Evolutionary conservation across 345 rosid genomes (phyloP), one percentile per base, ranked within the genome.

Genomic region (Arabidopsis arenosa): DNA sequence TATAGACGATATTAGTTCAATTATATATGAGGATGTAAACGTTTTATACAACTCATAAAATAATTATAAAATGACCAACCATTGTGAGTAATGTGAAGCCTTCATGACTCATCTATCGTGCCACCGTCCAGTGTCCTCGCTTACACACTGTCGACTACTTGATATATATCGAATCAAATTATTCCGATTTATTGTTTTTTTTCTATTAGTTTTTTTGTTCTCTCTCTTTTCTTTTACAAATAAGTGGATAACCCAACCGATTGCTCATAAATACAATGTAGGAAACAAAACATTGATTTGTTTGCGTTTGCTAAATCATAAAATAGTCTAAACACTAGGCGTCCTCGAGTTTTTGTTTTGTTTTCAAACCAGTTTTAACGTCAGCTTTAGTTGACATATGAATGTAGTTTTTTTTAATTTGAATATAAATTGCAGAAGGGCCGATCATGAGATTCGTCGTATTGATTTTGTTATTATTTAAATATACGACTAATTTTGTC

Each of bases 361-460:
- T 28, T 28, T 9, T 30, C 17, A 7, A 15, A 49, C 43, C 32
- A 28, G 32, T 28, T 28, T 3, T 15, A 13, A 75, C 79, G 55
- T 59, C 79, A 68, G 68, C 49, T 60, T 35, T 18, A 67, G 61
- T 28, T 75, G 74, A 75, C 79, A 75, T 47, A 5, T 26, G 12
- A n/a, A 43, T 21, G 39, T 21, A 33, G 32, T 12, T 18, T 41
- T 41, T 11, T 63, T 26, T 41, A 41, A 2, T 63, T 21, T 41
- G 39, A 72, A 28, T 4, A 23, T 33, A 4, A 21, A 33, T 49
- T 39, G 52, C 43, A 63, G 7, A 63, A 62, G 30, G 63, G 54
- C 52, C 43, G 26, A 41, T 48, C 26, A 41, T 41, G 55, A 73
- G 54, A 73, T 73, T 53, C 63, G 7, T 41, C 63, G 44, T 40